Base-by-base conservation (phyloP, 2,329 filamentous ascomycete species). In the Dothideomycetes sp. region DNA sequence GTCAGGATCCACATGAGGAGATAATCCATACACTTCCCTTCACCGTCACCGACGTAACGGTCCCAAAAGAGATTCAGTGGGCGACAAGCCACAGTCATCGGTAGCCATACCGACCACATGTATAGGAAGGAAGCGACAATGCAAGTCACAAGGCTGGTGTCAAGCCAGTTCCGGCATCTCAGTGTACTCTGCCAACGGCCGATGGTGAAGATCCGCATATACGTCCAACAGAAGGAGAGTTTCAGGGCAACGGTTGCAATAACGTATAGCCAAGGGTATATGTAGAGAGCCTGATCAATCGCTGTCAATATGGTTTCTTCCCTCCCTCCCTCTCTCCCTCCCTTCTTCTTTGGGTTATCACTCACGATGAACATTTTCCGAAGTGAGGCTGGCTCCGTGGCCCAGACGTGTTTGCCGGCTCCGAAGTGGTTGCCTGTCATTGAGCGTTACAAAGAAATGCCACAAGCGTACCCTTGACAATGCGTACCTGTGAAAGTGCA, bases 261-360 rank as follows among this genome's bases (percentile, higher is more conserved):
- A 33, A 33, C 31, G 31, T 33, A 33, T 12, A 33, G 20, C 31
- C 31, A 33, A 8, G 31, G 31, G 16, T 33, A 33, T 6, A 33
- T 33, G 12, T 22, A 33, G 12, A 33, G 16, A 13, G 31, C 31
- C 31, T 33, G 12, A 8, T 22, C 7, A 13, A 12, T 13, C 16
- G 5, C 18, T 7, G 12, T 33, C 18, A 15, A 33, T n/a, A n/a
- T n/a, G n/a, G n/a, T n/a, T n/a, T n/a, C n/a, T n/a, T n/a, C n/a
- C n/a, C n/a, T n/a, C n/a, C n/a, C n/a, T n/a, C 12, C 11, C 7
- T 22, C 19, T 9, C n/a, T 33, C 19, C 5, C 31, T 15, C 12
- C n/a, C 5, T n/a, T 33, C 23, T 12, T 4, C 13, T 13, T 13
- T 15, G 12, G 12, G 3, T 5, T 15, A 13, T 13, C 12, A 33